Evolutionary conservation across 495 filamentous ascomycete genomes (phyloP).

Genomic region (Neurospora sp.): DNA sequence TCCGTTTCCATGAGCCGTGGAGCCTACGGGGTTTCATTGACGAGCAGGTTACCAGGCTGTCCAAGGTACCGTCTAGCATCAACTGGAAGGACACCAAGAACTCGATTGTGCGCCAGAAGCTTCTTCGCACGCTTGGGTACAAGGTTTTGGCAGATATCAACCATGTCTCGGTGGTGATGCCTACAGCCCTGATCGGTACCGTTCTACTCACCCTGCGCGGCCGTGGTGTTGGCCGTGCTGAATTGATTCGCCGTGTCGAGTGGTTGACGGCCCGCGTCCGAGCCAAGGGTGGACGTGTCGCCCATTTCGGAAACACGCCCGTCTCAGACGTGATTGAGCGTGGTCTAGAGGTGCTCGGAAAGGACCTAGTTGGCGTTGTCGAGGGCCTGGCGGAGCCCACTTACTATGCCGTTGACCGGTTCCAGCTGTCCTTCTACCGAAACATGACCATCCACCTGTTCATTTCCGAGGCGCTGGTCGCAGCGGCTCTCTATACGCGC

Average conservation of each 20-base stretch:
- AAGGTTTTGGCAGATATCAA: conserved; percentile 91
- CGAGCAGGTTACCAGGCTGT: conserved; percentile 51
- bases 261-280: conserved; percentile 82
- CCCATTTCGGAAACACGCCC: conserved; percentile 76
- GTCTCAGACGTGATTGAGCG: conserved; percentile 77
- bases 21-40: conserved; percentile 70
- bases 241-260: conserved; percentile 77
- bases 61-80: conserved; percentile 26
- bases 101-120: conserved; percentile 40
- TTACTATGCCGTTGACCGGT: conserved; percentile 88
- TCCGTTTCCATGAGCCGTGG: conserved; percentile 94
- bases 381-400: conserved; percentile 76
- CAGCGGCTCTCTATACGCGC: conserved; percentile 76
- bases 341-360: conserved; percentile 82
- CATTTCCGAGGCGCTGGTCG: conserved; percentile 82
- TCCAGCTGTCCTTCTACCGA: conserved; percentile 93
- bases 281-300: conserved; percentile 79
- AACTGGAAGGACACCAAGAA: conserved; percentile 34
- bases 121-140: conserved; percentile 80
- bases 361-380: conserved; percentile 72
- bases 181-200: conserved; percentile 88
- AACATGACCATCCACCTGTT: conserved; percentile 99
- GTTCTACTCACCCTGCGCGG: conserved; percentile 86
- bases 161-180: conserved; percentile 93
- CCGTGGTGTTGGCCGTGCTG: conserved; percentile 77